A percentile compares a stretch with the other conserved stretches of the same genome.
Evolutionary conservation across 805 yeast species (phyloP).

Genomic region (Lipomyces starkeyi): DNA sequence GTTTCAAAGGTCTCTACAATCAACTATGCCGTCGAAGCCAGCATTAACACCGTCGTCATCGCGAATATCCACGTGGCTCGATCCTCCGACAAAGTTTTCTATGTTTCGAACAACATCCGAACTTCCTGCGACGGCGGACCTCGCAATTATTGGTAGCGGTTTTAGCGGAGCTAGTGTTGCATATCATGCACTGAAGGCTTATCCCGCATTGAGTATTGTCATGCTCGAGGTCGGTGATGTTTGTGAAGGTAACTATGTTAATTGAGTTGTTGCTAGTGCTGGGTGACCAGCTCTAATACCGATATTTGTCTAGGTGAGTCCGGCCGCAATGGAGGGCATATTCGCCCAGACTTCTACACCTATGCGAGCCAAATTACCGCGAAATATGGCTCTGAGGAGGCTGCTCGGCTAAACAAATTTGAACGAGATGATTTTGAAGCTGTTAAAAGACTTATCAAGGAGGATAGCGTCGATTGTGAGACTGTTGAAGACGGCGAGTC

Average conservation of each 20-base stretch:
- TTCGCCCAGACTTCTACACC: constrained; percentile 47
- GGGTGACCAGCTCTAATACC: too few species aligned
- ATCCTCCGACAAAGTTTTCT: constrained; percentile 25
- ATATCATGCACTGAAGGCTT: constrained; percentile 43
- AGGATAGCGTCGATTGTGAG: constrained; percentile 50
- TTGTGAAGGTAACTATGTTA: constrained; percentile 46
- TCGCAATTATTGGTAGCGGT: constrained; percentile 55
- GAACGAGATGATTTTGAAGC: constrained; percentile 49
- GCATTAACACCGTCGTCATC: constrained; percentile 4
- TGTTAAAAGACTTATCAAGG: constrained; percentile 47
- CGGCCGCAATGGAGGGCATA: constrained; percentile 58
- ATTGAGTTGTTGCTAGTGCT: not conserved
- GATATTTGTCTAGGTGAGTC: constrained; percentile 46
- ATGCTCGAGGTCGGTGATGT: constrained; percentile 53
- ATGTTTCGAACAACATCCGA: constrained; percentile 19
- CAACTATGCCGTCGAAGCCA: not conserved
- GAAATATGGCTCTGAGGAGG: constrained; percentile 44
- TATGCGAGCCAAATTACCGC: constrained; percentile 12
- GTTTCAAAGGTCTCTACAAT: not conserved
- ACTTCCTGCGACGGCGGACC: constrained; percentile 50
- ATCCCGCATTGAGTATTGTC: constrained; percentile 43
- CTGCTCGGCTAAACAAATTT: constrained; percentile 49
- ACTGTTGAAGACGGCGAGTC: constrained; percentile 49
- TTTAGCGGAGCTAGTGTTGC: constrained; percentile 54
- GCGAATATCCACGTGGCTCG: constrained; percentile 27